Base-by-base conservation (phyloP, 768 basidiomycete genomes). In the Fomitopsis serialis region DNA sequence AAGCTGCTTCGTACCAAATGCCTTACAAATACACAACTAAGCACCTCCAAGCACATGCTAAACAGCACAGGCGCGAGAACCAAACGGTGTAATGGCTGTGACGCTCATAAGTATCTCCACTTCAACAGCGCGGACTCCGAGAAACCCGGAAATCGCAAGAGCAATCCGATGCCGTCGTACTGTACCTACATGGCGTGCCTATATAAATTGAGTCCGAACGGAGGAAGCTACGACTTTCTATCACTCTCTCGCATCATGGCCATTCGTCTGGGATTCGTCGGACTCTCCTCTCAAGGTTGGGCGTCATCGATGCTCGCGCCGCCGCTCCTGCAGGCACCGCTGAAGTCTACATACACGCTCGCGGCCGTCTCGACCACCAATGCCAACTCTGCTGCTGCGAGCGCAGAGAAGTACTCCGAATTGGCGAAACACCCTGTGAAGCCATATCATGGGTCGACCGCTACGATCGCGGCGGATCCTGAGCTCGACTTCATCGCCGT, bases 401-500 rank as follows among this genome's bases (percentile, higher is more conserved):
- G 48, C 36, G 48, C 48, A 22, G 36, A 40, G 32, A 13, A 71
- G 45, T 66, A 72, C 52, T 54, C 63, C 5, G 53, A 60, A 21
- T 25, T 42, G 48, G 60, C 49, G 19, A 66, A 65, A 2, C 58
- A 64, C 49, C 3, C 55, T 2, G 64, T 74, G 51, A 72, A 70
- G 47, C 58, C 67, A 0, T 74, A 70, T 56, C 59, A 68, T 40
- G 73, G 73, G 5, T 54, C 58, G 25, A 58, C 66, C 10, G 55
- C 51, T 23, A 44, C 48, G 32, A 56, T 76, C 32, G 69, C 37
- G 37, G 52, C 54, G 3, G 72, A 76, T 48, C 64, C 68, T 0
- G 64, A 74, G 24, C 67, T 76, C 24, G 71, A 72, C 51, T 51
- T 75, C 21, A 66, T 76, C 25, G 68, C 61, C 0, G 68, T 73